These are phyloP conservation scores for Ustilago curta DNA, from an alignment of 1,284 basidiomycete genomes.

Conservation along the genomic window DNA sequence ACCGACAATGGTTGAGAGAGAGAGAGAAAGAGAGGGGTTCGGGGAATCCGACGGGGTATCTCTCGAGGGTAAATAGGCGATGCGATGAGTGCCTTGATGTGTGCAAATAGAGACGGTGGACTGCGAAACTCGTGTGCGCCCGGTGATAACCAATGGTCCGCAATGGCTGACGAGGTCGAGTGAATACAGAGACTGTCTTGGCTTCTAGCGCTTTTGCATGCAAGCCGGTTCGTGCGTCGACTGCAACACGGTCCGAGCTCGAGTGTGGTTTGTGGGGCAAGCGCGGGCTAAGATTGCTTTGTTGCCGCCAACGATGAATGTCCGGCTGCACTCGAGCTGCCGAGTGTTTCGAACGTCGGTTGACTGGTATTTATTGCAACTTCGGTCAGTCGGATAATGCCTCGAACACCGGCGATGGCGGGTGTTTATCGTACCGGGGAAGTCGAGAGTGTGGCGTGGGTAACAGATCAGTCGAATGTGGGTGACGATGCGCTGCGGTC, in stretches of 20 bases:
- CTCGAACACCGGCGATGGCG: neutral
- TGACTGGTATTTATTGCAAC: neutral
- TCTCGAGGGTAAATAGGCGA: neutral
- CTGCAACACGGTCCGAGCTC: neutral
- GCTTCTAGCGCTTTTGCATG: neutral
- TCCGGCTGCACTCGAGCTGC: neutral
- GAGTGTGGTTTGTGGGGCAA: neutral
- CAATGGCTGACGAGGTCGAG: neutral
- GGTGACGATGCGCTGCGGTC: neutral
- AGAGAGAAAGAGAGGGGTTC: neutral
- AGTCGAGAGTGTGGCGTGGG: slow-evolving; percentile 4
- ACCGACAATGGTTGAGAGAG: neutral
- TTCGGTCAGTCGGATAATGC: neutral
- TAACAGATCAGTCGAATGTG: neutral
- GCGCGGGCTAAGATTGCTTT: neutral
- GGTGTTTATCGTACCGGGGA: too few relatives aligned
- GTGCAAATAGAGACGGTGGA: neutral
- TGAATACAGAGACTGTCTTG: neutral
- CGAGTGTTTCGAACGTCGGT: neutral
- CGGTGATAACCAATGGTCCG: neutral
- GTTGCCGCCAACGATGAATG: neutral
- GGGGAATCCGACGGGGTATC: neutral
- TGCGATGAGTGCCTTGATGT: neutral
- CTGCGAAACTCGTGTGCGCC: neutral
- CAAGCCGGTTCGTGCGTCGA: neutral